Conservation (phyloP, 192 early-diverging fungal genomes). For the Backusella mclennaniae region DNA sequence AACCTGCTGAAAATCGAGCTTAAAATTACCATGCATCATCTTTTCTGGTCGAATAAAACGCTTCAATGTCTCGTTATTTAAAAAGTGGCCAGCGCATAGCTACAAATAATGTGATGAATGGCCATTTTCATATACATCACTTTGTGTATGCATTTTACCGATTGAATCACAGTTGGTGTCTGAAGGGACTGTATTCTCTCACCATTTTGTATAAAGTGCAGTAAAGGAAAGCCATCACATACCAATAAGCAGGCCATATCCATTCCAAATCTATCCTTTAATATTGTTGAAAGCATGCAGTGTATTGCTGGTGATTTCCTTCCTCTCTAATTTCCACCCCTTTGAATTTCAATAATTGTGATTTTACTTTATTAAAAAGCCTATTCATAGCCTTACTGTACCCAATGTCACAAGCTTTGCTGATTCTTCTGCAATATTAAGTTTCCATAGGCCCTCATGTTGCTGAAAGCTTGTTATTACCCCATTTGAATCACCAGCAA, state of each 20-base stretch:
- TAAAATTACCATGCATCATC: not conserved
- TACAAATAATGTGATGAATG: not conserved
- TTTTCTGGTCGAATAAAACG: slow-evolving; percentile 4
- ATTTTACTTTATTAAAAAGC: no score
- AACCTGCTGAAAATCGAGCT: slow-evolving; percentile 21
- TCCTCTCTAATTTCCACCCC: not conserved
- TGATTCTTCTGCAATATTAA: slow-evolving; percentile 34
- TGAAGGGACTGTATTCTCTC: slow-evolving; percentile 21
- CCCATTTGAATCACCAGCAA: slow-evolving; percentile 34
- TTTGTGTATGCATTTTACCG: slow-evolving; percentile 16
- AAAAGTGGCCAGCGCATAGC: slow-evolving; percentile 38
- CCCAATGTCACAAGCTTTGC: slow-evolving; percentile 14
- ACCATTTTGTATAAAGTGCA: slow-evolving; percentile 37
- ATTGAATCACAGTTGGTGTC: slow-evolving; percentile 23
- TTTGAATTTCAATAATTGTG: not conserved
- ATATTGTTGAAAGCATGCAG: slow-evolving; percentile 21
- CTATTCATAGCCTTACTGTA: not conserved
- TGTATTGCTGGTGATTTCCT: slow-evolving; percentile 23
- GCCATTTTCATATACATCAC: not conserved
- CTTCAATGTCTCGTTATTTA: not conserved
- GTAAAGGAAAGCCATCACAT: slow-evolving; percentile 28
- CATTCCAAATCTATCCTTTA: slow-evolving; percentile 29
- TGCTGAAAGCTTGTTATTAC: slow-evolving; percentile 30
- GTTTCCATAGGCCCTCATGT: slow-evolving; percentile 26
- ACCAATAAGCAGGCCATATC: slow-evolving; percentile 32